A percentile compares a stretch with the other conserved stretches of the same genome.
Conservation (phyloP, 495 filamentous ascomycete genomes). For the Penicillium taxi region DNA sequence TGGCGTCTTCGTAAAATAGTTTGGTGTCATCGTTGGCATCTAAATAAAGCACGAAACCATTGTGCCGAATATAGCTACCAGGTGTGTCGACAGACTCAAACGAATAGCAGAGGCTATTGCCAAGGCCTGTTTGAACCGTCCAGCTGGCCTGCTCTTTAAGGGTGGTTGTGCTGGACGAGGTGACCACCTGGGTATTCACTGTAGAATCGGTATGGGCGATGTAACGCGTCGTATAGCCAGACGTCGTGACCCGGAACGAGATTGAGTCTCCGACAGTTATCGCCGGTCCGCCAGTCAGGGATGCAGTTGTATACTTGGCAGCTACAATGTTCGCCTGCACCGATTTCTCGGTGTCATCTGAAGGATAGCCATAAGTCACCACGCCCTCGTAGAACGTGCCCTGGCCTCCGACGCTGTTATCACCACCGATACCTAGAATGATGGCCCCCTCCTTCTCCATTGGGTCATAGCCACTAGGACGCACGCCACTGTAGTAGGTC, state of each 20-base stretch:
- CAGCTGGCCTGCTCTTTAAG: constrained; percentile 46
- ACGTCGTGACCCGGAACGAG: constrained; percentile 44
- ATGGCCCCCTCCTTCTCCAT: constrained; percentile 56
- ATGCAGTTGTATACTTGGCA: constrained; percentile 42
- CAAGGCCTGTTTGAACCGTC: constrained; percentile 46
- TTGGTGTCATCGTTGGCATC: constrained; percentile 43
- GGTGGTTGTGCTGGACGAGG: constrained; percentile 39
- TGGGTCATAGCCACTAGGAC: constrained; percentile 50
- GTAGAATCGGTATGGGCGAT: constrained; percentile 41
- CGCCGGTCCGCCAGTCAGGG: constrained; percentile 40
- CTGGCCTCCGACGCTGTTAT: constrained; percentile 48
- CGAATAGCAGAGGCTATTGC: constrained; percentile 44
- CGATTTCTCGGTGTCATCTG: constrained; percentile 45
- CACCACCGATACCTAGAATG: constrained; percentile 51
- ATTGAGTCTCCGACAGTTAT: constrained; percentile 42
- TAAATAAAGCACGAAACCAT: constrained; percentile 38
- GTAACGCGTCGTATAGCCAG: constrained; percentile 42
- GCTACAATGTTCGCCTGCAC: constrained; percentile 53
- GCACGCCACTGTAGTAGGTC: constrained; percentile 46
- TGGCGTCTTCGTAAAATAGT: constrained; percentile 48
- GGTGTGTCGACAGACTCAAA: constrained; percentile 50
- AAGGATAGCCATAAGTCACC: constrained; percentile 51
- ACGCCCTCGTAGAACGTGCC: constrained; percentile 57
- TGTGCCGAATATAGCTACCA: constrained; percentile 48
- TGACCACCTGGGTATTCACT: constrained; percentile 45